A percentile compares a stretch with the other conserved stretches of the same genome.
Conservation (phyloP, 805 yeast genomes). For the Yarrowia yakushimensis region DNA sequence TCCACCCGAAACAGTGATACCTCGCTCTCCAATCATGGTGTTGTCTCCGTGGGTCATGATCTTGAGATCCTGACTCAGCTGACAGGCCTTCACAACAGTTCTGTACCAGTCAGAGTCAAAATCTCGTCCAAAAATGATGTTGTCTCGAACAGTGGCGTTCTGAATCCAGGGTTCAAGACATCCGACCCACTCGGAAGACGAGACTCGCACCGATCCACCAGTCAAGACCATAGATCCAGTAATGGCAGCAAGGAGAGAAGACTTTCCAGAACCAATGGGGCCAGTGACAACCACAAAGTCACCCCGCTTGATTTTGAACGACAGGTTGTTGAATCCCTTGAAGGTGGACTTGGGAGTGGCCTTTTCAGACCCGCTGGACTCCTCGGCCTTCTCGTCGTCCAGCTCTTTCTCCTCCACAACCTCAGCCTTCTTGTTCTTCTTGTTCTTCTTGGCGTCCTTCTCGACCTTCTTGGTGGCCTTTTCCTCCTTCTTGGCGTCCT, state of each 20-base stretch:
- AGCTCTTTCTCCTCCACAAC: not conserved
- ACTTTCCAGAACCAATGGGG: conserved; percentile 76
- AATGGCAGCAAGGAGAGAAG: conserved; percentile 66
- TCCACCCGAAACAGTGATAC: conserved; percentile 85
- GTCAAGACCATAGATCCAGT: conserved; percentile 65
- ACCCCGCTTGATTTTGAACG: conserved; percentile 53
- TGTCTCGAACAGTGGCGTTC: conserved; percentile 71
- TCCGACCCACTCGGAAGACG: conserved; percentile 48
- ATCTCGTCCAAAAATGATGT: conserved; percentile 64
- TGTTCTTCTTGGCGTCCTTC: not conserved
- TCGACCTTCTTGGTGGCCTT: conserved; percentile 40
- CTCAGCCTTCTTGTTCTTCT: not conserved
- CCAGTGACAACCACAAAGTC: conserved; percentile 79
- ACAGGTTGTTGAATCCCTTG: conserved; percentile 49
- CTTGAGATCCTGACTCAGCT: conserved; percentile 61
- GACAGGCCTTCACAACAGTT: conserved; percentile 58
- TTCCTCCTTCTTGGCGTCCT: not conserved
- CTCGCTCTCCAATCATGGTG: conserved; percentile 86
- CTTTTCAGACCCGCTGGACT: not conserved
- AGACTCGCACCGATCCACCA: conserved; percentile 49
- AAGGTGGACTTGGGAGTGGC: conserved; percentile 29
- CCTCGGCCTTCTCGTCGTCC: not conserved
- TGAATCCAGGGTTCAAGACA: conserved; percentile 82
- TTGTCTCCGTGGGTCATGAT: conserved; percentile 68
- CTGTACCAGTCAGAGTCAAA: conserved; percentile 52